A percentile compares a stretch with the other conserved stretches of the same genome.
phyloP scores from a whole-genome alignment of 2,329 filamentous ascomycete species.

The Cercospora citrullina region DNA sequence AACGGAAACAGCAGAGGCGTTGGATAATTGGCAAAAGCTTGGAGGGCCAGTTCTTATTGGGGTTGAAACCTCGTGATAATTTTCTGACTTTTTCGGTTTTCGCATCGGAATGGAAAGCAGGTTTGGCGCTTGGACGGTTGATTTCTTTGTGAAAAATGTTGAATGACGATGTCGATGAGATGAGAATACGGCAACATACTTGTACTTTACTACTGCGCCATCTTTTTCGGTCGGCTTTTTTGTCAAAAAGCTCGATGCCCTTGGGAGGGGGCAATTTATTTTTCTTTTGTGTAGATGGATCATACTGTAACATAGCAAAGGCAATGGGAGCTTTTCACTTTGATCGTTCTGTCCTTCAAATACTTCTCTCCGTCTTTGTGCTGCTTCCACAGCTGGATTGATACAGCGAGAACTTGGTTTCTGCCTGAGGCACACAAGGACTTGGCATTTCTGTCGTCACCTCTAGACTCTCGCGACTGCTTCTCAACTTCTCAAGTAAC shows the following conservation, averaged over 20 bases:
- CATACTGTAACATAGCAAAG: not conserved
- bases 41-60: conserved; percentile 16
- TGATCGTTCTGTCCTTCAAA: no score
- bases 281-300: not conserved
- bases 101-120: not conserved
- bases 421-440: no score
- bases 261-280: not conserved
- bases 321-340: not conserved
- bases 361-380: no score
- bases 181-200: conserved; percentile 4
- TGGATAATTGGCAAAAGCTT: conserved; percentile 17
- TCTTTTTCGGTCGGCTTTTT: not conserved
- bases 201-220: not conserved
- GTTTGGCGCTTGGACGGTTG: not conserved
- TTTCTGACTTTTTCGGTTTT: not conserved
- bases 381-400: no score
- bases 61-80: conserved; percentile 10
- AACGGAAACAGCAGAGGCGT: conserved; percentile 14
- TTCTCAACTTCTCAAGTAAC: not conserved
- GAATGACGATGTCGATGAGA: not conserved
- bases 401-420: no score
- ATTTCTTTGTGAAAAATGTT: no score
- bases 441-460: not conserved
- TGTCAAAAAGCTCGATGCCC: not conserved
- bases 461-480: not conserved